These are phyloP conservation scores for Globisporangium paroecandrum DNA, from an alignment of 352 stramenopile species.

Conservation along the genomic window DNA sequence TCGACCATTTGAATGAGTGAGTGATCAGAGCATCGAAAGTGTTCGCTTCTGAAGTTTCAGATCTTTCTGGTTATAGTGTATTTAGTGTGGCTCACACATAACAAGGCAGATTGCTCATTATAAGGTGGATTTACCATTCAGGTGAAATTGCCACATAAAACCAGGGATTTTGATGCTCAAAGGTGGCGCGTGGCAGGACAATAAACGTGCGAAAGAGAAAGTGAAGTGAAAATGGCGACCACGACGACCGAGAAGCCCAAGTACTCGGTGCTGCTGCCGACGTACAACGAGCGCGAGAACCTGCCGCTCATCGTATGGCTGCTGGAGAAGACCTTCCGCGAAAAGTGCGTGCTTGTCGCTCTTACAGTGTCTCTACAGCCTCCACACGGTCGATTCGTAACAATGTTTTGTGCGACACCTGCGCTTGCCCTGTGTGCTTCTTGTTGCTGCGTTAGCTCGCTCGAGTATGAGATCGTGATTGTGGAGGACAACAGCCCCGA, in stretches of 20 bases:
- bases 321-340: constrained; percentile 91
- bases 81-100: neutral
- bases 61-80: neutral
- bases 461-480: constrained; percentile 96
- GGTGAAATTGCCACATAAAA: neutral
- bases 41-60: neutral
- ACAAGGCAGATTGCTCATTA: neutral
- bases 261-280: constrained; percentile 97
- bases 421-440: neutral
- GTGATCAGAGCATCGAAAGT: neutral
- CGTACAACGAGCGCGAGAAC: constrained; percentile 99
- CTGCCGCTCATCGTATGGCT: constrained; percentile 97
- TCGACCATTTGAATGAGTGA: neutral
- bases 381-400: neutral
- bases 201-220: neutral
- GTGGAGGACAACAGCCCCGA: constrained; percentile 98
- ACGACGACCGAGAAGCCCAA: constrained; percentile 28
- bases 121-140: neutral
- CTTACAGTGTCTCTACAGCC: constrained; percentile 3
- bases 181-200: neutral
- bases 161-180: neutral
- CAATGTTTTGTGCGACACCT: neutral
- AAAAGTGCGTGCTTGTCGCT: constrained; percentile 58
- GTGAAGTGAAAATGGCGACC: neutral
- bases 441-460: constrained; percentile 37